Percentiles rank a stretch among this genome's conserved stretches.
phyloP scores from a whole-genome alignment of 129 eudicot species.

The Flaveria ramosissima region DNA sequence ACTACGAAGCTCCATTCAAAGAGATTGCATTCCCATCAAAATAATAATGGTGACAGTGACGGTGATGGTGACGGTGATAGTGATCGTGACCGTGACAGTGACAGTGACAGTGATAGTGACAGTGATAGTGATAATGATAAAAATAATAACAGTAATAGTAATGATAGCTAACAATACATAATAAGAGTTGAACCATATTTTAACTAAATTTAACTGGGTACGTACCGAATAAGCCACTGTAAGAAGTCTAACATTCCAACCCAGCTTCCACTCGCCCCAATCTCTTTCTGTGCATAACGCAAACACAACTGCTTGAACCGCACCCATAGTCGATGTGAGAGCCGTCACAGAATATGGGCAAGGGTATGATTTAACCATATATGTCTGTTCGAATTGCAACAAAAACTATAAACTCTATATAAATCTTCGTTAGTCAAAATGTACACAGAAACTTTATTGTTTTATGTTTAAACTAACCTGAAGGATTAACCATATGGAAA shows the following conservation, averaged over 20 bases:
- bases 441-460: background rate
- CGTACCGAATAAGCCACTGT: constrained; percentile 50
- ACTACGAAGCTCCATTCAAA: no score
- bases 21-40: no score
- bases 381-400: constrained; percentile 37
- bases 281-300: constrained; percentile 47
- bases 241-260: constrained; percentile 69
- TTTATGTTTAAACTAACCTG: constrained; percentile 22
- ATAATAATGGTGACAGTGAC: no score
- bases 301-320: constrained; percentile 35
- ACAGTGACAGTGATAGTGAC: no score
- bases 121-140: no score
- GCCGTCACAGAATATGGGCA: constrained; percentile 54
- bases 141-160: no score
- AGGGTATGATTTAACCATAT: constrained; percentile 44
- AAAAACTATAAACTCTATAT: background rate
- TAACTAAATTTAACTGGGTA: no score
- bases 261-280: constrained; percentile 62
- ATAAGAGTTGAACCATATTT: no score
- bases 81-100: no score
- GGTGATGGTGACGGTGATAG: no score
- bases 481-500: constrained; percentile 36
- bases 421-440: background rate
- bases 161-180: no score
- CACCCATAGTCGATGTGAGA: constrained; percentile 37